Conservation (phyloP, 2,329 filamentous ascomycete species). For the Fusarium anguioides region DNA sequence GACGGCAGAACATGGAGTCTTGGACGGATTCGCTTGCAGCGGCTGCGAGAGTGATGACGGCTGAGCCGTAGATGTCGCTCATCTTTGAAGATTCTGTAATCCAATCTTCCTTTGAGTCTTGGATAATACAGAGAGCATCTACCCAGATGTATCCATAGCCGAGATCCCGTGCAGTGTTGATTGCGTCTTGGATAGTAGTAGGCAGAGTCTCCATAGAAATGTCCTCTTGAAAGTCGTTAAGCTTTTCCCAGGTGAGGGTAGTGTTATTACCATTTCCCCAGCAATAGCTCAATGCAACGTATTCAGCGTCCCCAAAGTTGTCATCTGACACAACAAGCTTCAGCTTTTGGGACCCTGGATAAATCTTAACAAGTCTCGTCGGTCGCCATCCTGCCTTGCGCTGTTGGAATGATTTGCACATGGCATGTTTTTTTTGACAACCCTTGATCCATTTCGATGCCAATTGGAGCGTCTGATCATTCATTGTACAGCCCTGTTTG, state of each 20-base stretch:
- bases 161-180: background rate
- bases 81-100: background rate
- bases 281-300: constrained; percentile 1
- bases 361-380: background rate
- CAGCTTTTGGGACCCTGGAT: background rate
- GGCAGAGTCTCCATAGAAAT: background rate
- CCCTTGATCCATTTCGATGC: background rate
- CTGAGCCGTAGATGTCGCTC: background rate
- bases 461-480: background rate
- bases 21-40: background rate
- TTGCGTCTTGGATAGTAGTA: background rate
- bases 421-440: background rate
- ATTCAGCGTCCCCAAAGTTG: fast-evolving
- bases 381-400: background rate
- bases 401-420: background rate
- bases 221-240: background rate
- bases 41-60: background rate
- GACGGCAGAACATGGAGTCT: background rate
- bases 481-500: background rate
- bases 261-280: background rate
- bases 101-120: background rate
- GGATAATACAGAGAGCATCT: constrained; percentile 2
- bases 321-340: background rate
- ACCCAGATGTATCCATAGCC: constrained; percentile 8
- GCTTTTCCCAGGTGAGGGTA: background rate